A percentile compares a stretch with the other conserved stretches of the same genome.
These are phyloP conservation scores for Euphorbia pulcherrima DNA, from an alignment of 345 rosid genomes.

Conservation along the genomic window DNA sequence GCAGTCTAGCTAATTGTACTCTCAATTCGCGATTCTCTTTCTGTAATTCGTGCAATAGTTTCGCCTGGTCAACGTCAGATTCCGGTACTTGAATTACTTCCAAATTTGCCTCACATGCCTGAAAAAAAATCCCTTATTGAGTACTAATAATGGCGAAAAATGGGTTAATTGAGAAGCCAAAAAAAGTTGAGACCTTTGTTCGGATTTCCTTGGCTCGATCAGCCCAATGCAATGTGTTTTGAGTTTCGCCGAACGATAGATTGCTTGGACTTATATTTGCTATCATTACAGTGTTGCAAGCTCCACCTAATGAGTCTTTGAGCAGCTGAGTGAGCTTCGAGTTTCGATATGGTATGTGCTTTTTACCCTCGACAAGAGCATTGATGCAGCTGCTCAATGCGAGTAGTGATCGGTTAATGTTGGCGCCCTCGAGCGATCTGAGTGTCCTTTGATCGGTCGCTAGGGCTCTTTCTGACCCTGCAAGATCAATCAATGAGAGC, in stretches of 20 bases:
- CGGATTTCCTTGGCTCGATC: conserved; percentile 89
- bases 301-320: conserved; percentile 88
- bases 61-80: conserved; percentile 51
- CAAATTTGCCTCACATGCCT: conserved; percentile 53
- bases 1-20: conserved; percentile 65
- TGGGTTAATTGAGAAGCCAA: neutral
- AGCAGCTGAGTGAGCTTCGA: conserved; percentile 96
- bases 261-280: conserved; percentile 93
- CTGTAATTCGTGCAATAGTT: conserved; percentile 73
- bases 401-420: conserved; percentile 88
- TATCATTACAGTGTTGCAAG: conserved; percentile 90
- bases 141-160: neutral
- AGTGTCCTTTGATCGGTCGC: conserved; percentile 92
- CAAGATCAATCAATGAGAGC: conserved; percentile 91
- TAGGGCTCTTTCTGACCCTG: conserved; percentile 96
- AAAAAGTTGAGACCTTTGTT: conserved; percentile 40
- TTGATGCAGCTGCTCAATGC: conserved; percentile 92
- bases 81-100: conserved; percentile 50
- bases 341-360: conserved; percentile 86
- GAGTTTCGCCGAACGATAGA: conserved; percentile 84
- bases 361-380: conserved; percentile 94
- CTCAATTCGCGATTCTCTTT: conserved; percentile 81
- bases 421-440: conserved; percentile 89
- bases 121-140: conserved; percentile 9
- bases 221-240: conserved; percentile 96